phyloP scores from a whole-genome alignment of 148 eudicot species.

The Suaeda aralocaspica region DNA sequence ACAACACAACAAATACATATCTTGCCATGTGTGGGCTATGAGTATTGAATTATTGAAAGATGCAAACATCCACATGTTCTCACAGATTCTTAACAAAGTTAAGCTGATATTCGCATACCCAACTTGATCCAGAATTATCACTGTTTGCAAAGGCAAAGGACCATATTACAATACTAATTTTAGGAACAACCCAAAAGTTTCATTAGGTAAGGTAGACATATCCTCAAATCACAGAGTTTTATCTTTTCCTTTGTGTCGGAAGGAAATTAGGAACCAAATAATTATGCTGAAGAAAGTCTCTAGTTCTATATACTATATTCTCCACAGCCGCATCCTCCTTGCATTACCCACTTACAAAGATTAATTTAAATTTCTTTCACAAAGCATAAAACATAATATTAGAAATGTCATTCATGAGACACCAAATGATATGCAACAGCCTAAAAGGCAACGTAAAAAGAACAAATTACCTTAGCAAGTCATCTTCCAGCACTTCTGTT shows the following conservation, averaged over 20 bases:
- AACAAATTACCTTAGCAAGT: slow-evolving; percentile 52
- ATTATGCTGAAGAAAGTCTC: slow-evolving; percentile 2
- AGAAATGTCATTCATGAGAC: too few relatives aligned
- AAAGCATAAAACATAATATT: neutral
- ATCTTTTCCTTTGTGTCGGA: neutral
- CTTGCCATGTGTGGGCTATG: neutral
- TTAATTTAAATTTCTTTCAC: slow-evolving; percentile 2
- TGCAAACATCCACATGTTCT: neutral
- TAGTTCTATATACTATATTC: neutral
- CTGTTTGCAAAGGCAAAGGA: neutral
- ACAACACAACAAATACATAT: neutral
- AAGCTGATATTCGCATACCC: neutral
- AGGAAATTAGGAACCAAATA: neutral
- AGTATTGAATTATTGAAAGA: neutral
- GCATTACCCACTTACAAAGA: neutral
- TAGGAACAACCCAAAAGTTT: neutral
- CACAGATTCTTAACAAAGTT: neutral
- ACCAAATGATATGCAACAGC: neutral
- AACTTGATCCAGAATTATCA: neutral
- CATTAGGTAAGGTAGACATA: neutral
- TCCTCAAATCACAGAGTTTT: neutral
- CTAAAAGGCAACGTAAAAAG: too few relatives aligned
- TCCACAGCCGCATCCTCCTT: neutral
- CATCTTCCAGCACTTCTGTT: slow-evolving; percentile 57
- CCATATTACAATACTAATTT: neutral